Base-by-base conservation (phyloP, 768 basidiomycete genomes). In the Boletus tomentosulus region DNA sequence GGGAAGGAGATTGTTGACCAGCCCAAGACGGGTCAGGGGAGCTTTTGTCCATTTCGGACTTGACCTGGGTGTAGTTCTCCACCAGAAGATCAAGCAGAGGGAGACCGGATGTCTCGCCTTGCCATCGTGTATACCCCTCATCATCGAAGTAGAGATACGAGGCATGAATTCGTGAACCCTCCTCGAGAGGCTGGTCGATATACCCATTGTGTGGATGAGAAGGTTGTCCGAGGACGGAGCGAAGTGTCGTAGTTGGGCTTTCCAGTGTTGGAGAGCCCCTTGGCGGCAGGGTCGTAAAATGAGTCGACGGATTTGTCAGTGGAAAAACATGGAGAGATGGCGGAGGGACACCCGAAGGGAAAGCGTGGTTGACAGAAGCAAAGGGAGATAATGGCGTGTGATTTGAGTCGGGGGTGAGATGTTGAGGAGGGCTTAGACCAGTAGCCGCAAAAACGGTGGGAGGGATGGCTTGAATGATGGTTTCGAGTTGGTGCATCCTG, bases 91-190 rank as follows among this genome's bases (percentile, higher is more conserved):
- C 90, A 27, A 95, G 80, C 4, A 96, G 80, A 6, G 94, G 94
- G 0, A 96, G 79, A 25, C 94, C 93, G 4, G 92, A 95, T 1
- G 92, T 92, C 63, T 95, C 92, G 30, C 94, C 93, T 72, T 92
- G 90, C 90, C 90, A 92, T 53, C 90, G 75, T 0, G 90, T 89
- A 65, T 85, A 88, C 3, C 90, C 90, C 66, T 92, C 89, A 63
- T 92, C 89, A 58, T 92, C 90, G 55, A 89, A 84, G 66, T 92
- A 92, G 33, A 92, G 78, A 66, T 92, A 92, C 0, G 88, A 89
- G 2, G 88, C 86, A 0, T 85, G 81, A 41, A 90, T 79, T 27
- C 83, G 79, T 12, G 83, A 77, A 1, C 78, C 73, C 47, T 85
- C 86, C 46, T 84, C 85, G 7, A 73, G 69, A 22, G 80, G 70